Base-by-base conservation (phyloP, 345 rosid species). In the Arabis hirsuta region DNA sequence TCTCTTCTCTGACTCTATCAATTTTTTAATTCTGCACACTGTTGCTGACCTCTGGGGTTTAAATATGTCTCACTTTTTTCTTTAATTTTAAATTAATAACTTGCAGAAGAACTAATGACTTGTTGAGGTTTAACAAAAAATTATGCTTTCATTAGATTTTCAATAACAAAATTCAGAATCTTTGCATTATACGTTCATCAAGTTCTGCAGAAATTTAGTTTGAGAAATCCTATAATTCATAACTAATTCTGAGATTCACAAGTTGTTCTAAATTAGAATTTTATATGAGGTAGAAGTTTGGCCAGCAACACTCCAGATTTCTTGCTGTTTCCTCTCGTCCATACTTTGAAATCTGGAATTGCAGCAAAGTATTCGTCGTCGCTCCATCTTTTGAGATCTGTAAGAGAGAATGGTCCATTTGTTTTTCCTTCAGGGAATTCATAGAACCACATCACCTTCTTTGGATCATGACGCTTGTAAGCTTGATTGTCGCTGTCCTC, bases 401-500 rank as follows among this genome's bases (percentile, higher is more conserved):
- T 22, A 7, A 88, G 72, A 1, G 92, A 76, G 80, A 87, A 90
- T n/a, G 96, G 96, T 50, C 92, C 96, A 14, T 79, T 85, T 45
- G 76, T 55, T 16, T 46, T 26, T 12, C 92, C 92, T 34, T 67
- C 82, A 5, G 92, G 92, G 76, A 78, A 84, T 45, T 50, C 19
- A 48, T 90, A 92, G 77, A 71, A 72, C 95, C 95, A 88, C 14
- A 81, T 66, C 53, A 14, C 39, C 61, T 82, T 77, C 62, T 45
- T 71, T 2, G 63, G 52, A 48, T 69, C 72, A 45, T 29, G 67
- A 6, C 39, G 22, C 26, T 47, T 24, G 32, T 56, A 16, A 38
- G 58, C 74, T 12, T 4, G 22, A 46, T 2, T 65, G 66, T 73
- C 55, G 0, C 31, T 54, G 32, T 79, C 67, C 12, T 48, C 53